phyloP scores from a whole-genome alignment of 2,329 filamentous ascomycete genomes.

The Didymosphaeria variabile region DNA sequence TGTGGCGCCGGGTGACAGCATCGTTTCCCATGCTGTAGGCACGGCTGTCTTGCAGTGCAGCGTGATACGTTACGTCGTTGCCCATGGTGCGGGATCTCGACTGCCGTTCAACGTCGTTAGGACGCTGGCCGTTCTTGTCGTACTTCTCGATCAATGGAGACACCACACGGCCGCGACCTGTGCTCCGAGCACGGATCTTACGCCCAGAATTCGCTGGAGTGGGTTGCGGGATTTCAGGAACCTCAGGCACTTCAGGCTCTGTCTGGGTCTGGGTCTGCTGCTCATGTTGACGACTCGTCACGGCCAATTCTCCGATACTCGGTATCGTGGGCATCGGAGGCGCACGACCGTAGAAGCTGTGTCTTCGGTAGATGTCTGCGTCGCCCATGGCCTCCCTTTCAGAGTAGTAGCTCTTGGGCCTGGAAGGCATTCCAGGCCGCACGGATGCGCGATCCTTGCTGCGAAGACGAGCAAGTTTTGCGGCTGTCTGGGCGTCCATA shows the following conservation, averaged over 20 bases:
- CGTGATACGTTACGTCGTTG: slow-evolving; percentile 41
- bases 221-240: neutral
- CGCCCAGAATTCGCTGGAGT: slow-evolving; percentile 15
- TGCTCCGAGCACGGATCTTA: slow-evolving; percentile 22
- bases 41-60: slow-evolving; percentile 18
- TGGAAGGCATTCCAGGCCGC: slow-evolving; percentile 30
- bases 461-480: slow-evolving; percentile 45
- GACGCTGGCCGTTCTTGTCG: slow-evolving; percentile 20
- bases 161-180: slow-evolving; percentile 30
- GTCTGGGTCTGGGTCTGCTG: slow-evolving; percentile 8
- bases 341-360: slow-evolving; percentile 28
- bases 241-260: neutral
- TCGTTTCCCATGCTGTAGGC: neutral
- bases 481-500: slow-evolving; percentile 48
- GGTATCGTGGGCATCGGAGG: slow-evolving; percentile 36
- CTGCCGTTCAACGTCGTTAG: slow-evolving; percentile 1
- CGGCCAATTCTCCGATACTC: slow-evolving; percentile 1
- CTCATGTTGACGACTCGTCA: slow-evolving; percentile 6
- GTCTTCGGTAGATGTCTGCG: slow-evolving; percentile 27
- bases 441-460: slow-evolving; percentile 43
- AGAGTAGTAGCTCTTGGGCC: slow-evolving; percentile 41
- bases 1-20: neutral
- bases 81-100: slow-evolving; percentile 21
- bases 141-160: slow-evolving; percentile 30
- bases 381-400: slow-evolving; percentile 36